A percentile compares a stretch with the other conserved stretches of the same genome.
Conservation (phyloP, 1,284 basidiomycete genomes). For the Heterobasidion annosum region DNA sequence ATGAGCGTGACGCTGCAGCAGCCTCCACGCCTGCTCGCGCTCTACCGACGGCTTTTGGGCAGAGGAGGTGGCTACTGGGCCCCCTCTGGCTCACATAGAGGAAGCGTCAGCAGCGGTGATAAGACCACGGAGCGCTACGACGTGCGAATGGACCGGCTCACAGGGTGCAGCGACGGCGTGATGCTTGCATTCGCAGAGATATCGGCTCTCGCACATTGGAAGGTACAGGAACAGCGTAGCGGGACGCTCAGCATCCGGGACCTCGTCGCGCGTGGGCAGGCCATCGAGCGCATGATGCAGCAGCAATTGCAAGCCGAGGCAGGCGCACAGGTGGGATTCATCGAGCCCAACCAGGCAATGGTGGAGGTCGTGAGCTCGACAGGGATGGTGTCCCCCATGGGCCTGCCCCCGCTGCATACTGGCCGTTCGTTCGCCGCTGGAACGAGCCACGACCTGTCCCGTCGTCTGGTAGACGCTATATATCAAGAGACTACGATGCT, state of each 20-base stretch:
- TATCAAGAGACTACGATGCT: slow-evolving; percentile 61
- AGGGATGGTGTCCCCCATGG: background rate
- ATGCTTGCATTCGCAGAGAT: slow-evolving; percentile 69
- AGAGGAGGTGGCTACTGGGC: slow-evolving; percentile 22
- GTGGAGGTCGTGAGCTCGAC: background rate
- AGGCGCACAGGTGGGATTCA: slow-evolving; percentile 3
- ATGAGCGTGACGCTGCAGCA: slow-evolving; percentile 52
- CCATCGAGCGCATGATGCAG: slow-evolving; percentile 55
- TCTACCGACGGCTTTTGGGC: slow-evolving; percentile 54
- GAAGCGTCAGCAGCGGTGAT: slow-evolving; percentile 12
- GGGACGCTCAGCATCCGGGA: slow-evolving; percentile 62
- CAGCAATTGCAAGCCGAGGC: slow-evolving; percentile 12
- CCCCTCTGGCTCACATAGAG: slow-evolving; percentile 8
- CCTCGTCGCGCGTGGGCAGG: slow-evolving; percentile 55
- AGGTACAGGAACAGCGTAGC: slow-evolving; percentile 46
- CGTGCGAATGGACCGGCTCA: slow-evolving; percentile 54
- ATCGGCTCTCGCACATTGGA: slow-evolving; percentile 71
- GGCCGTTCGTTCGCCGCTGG: background rate
- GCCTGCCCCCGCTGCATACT: slow-evolving; percentile 9
- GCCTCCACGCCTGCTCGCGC: slow-evolving; percentile 53
- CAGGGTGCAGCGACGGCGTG: slow-evolving; percentile 68
- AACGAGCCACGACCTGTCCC: slow-evolving; percentile 27
- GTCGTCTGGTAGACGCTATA: slow-evolving; percentile 42
- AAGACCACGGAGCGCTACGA: slow-evolving; percentile 18
- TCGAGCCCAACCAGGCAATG: background rate